A percentile compares a stretch with the other conserved stretches of the same genome.
phyloP scores from a whole-genome alignment of 2,329 filamentous ascomycete species.

The Fusarium ramigenum region DNA sequence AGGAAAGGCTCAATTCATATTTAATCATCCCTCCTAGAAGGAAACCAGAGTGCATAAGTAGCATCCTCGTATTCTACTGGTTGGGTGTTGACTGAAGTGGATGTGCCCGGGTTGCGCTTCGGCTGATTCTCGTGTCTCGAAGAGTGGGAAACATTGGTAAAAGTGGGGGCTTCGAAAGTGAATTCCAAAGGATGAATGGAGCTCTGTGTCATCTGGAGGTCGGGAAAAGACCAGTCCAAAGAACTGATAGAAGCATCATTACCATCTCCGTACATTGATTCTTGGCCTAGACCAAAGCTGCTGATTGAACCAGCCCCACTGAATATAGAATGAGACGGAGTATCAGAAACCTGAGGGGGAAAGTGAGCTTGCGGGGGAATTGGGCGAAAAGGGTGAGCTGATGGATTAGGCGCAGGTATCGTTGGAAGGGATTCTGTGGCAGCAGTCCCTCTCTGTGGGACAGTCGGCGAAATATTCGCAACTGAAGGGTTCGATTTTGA shows the following conservation, averaged over 20 bases:
- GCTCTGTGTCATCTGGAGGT: rapidly evolving
- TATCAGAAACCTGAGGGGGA: neutral
- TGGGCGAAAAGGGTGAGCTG: neutral
- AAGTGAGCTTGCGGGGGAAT: neutral
- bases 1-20: rapidly evolving
- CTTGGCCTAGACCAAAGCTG: neutral
- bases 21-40: neutral
- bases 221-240: neutral
- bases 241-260: neutral
- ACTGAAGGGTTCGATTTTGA: rapidly evolving
- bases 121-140: neutral
- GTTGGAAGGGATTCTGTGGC: rapidly evolving
- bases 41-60: rapidly evolving
- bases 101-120: neutral
- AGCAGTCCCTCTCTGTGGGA: rapidly evolving
- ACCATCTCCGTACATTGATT: neutral
- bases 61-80: neutral
- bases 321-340: rapidly evolving
- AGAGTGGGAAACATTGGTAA: rapidly evolving
- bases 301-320: neutral
- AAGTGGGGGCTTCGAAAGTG: rapidly evolving
- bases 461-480: too few species aligned
- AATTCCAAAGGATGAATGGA: rapidly evolving
- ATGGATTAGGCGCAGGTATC: neutral
- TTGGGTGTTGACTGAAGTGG: neutral